Conservation (phyloP, 306 rosid genomes). For the Cyclanthera cordifolia region DNA sequence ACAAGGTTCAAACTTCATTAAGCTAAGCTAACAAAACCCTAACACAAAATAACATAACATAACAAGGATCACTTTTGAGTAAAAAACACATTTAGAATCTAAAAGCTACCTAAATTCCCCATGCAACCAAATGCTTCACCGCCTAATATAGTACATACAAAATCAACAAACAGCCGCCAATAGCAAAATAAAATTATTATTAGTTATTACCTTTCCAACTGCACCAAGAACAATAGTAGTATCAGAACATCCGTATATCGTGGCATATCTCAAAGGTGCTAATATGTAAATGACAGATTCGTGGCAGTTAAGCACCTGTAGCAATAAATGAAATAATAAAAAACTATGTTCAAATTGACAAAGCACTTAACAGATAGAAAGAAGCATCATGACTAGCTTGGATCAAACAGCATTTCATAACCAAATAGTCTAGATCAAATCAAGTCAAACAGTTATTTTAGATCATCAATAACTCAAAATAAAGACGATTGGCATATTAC, state of each 20-base stretch:
- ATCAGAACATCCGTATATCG: slow-evolving; percentile 94
- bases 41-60: too few relatives aligned
- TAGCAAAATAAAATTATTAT: slow-evolving; percentile 8
- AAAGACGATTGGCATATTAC: background rate
- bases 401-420: background rate
- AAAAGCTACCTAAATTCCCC: too few relatives aligned
- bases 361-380: background rate
- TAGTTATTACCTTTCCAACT: slow-evolving; percentile 77
- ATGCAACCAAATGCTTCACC: background rate
- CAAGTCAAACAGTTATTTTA: background rate
- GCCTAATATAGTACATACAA: background rate
- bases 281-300: slow-evolving; percentile 67
- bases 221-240: slow-evolving; percentile 90
- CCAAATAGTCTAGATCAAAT: background rate
- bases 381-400: background rate
- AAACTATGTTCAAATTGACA: background rate
- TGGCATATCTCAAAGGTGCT: slow-evolving; percentile 92
- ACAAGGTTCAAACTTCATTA: too few relatives aligned
- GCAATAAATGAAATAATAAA: slow-evolving; percentile 9
- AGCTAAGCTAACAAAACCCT: too few relatives aligned
- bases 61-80: too few relatives aligned
- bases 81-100: too few relatives aligned
- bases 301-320: slow-evolving; percentile 87
- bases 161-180: background rate
- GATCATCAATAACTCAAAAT: background rate